Evolutionary conservation across 2,329 filamentous ascomycete genomes (phyloP), one percentile per base, ranked within the genome.

Genomic region (Verticillium klebahnii): DNA sequence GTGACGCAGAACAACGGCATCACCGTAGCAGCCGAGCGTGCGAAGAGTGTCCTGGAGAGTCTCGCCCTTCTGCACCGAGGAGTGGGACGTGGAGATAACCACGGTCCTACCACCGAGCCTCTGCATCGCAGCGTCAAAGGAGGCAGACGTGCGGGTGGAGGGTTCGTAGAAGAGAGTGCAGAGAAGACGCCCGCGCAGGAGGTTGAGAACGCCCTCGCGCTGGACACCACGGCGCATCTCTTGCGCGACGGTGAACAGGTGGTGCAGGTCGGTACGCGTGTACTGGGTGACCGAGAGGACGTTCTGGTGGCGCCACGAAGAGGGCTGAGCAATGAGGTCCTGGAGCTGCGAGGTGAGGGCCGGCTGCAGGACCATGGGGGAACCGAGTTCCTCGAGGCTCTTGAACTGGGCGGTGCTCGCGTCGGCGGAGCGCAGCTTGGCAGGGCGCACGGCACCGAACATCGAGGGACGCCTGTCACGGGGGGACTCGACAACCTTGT

Each of bases 51-150:
- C 95, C 72, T 95, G 92, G 19, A 99, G 85, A 4, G 89, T 89
- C 80, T 99, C 95, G 52, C 95, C 95, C 84, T 99, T 99, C 76
- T 93, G 86, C 4, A 93, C 93, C 15, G 92, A 96, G 2, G 94
- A 97, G 68, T 91, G 87, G 6, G 88, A 85, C 2, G 94, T 96
- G 50, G 92, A 83, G 71, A 98, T 89, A 59, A 89, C 83, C 60
- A 99, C 85, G 3, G 90, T 94, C 57, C 92, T 86, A 57, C 95
- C 95, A 68, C 95, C 95, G 5, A 99, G 89, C 59, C 96, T 90
- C 82, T 99, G 96, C 95, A 99, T 99, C 52, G 95, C 95, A 61
- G 94, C 91, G 73, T 99, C 95, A 70, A 99, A 99, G 3, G 95
- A 99, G 40, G 91, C 88, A 14, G 94, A 97, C 5, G 95, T 99